Evolutionary conservation across 1,139 yeast genomes (phyloP).

Genomic region (Blastobotrys proliferans): DNA sequence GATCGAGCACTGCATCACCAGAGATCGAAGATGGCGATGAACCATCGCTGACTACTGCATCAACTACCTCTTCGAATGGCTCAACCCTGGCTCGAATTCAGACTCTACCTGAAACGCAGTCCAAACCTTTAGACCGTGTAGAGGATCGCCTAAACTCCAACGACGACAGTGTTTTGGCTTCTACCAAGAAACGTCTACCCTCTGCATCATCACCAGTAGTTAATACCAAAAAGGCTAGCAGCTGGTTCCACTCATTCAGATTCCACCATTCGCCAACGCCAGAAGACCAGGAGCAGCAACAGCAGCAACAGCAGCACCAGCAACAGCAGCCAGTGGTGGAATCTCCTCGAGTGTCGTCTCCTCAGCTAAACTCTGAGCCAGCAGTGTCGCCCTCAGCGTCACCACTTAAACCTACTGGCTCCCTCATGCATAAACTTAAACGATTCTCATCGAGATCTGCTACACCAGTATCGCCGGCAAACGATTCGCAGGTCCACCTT

Average conservation of each 20-base stretch:
- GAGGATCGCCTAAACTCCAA: too few relatives aligned
- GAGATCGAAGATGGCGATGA: too few relatives aligned
- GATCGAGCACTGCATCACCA: too few relatives aligned
- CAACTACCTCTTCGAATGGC: too few relatives aligned
- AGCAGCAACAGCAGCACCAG: background rate
- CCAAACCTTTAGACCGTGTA: too few relatives aligned
- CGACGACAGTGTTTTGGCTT: too few relatives aligned
- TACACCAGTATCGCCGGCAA: constrained; percentile 1
- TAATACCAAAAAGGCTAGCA: background rate
- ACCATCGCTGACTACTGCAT: too few relatives aligned
- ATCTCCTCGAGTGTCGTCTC: constrained; percentile 21
- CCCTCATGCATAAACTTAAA: constrained; percentile 21
- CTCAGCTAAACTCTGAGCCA: constrained; percentile 18
- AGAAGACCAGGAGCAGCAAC: background rate
- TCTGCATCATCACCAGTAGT: too few relatives aligned
- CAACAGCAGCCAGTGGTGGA: background rate
- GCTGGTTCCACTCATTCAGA: constrained; percentile 16
- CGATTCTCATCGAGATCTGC: constrained; percentile 17
- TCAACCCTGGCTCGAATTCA: too few relatives aligned
- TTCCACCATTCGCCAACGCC: constrained; percentile 7
- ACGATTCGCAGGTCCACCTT: background rate
- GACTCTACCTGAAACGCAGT: too few relatives aligned
- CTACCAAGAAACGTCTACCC: too few relatives aligned
- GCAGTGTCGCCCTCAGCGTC: constrained; percentile 8
- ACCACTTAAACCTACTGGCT: background rate